A percentile compares a stretch with the other conserved stretches of the same genome.
phyloP scores from a whole-genome alignment of 345 rosid species.

The Aquilaria yunnanensis region DNA sequence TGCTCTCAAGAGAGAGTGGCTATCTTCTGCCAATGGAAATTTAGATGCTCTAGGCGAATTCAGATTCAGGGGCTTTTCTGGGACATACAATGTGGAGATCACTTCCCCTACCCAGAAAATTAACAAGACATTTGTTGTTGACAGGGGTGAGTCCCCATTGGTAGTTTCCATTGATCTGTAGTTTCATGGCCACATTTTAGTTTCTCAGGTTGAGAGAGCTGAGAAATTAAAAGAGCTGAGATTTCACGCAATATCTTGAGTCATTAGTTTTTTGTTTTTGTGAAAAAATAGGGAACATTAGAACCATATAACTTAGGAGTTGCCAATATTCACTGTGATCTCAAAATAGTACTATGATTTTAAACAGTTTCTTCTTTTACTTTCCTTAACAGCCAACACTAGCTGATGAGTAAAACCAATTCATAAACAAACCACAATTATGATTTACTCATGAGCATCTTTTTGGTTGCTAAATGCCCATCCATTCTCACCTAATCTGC shows the following conservation, averaged over 20 bases:
- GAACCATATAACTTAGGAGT: no score
- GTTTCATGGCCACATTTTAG: neutral
- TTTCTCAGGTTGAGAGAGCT: neutral
- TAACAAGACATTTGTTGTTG: slow-evolving; percentile 48
- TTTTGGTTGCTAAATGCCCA: slow-evolving; percentile 9
- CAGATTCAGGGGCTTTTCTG: slow-evolving; percentile 63
- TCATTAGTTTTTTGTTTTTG: no score
- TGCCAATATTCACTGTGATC: no score
- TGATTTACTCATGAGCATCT: no score
- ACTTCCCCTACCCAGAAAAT: slow-evolving; percentile 31
- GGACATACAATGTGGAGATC: slow-evolving; percentile 55
- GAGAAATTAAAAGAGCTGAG: no score
- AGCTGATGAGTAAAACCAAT: no score
- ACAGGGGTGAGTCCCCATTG: slow-evolving; percentile 51
- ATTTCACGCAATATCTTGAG: no score
- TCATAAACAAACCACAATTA: no score
- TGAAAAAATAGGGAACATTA: no score
- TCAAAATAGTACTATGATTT: no score
- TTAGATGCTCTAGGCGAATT: slow-evolving; percentile 50
- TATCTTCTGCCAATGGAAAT: slow-evolving; percentile 44
- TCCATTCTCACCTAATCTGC: slow-evolving; percentile 21
- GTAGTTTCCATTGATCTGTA: slow-evolving; percentile 45
- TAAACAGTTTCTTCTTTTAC: no score
- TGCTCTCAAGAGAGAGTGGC: slow-evolving; percentile 71
- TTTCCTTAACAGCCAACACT: no score